Evolutionary conservation across 331 rosid genomes (phyloP).

Genomic region (Acacia concinna): DNA sequence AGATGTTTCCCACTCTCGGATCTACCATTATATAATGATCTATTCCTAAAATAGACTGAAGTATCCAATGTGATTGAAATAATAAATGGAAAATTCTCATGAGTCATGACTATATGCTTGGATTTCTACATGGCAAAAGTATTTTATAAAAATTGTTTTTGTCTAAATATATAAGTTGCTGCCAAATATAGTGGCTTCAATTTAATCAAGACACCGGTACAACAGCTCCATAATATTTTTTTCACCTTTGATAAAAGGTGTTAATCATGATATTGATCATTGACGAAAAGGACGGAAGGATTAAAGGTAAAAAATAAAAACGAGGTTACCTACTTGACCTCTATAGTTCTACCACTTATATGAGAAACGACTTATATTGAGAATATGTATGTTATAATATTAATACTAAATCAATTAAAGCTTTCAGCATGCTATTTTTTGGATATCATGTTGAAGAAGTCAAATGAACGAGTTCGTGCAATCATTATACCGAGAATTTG

Average conservation of each 20-base stretch:
- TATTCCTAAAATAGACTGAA: not conserved
- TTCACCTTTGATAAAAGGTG: not conserved
- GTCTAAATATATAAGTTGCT: slow-evolving; percentile 1
- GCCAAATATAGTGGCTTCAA: not conserved
- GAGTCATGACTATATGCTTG: slow-evolving; percentile 31
- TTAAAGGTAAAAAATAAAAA: not conserved
- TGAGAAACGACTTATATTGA: not conserved
- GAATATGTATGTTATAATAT: not conserved
- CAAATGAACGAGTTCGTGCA: not conserved
- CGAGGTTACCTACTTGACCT: not conserved
- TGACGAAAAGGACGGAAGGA: slow-evolving; percentile 10
- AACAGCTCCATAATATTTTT: not conserved
- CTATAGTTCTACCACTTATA: too few species aligned
- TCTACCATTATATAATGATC: not conserved
- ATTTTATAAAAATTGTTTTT: slow-evolving; percentile 12
- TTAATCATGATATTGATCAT: slow-evolving; percentile 13
- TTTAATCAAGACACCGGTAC: not conserved
- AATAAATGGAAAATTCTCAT: not conserved
- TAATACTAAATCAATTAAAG: not conserved
- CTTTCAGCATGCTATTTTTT: not conserved
- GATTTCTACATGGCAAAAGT: slow-evolving; percentile 21
- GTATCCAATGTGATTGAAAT: not conserved
- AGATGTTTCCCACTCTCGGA: not conserved
- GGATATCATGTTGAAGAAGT: not conserved
- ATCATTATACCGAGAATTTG: not conserved